Conservation (phyloP, 2,329 filamentous ascomycete genomes). For the Claviceps pazoutovae region DNA sequence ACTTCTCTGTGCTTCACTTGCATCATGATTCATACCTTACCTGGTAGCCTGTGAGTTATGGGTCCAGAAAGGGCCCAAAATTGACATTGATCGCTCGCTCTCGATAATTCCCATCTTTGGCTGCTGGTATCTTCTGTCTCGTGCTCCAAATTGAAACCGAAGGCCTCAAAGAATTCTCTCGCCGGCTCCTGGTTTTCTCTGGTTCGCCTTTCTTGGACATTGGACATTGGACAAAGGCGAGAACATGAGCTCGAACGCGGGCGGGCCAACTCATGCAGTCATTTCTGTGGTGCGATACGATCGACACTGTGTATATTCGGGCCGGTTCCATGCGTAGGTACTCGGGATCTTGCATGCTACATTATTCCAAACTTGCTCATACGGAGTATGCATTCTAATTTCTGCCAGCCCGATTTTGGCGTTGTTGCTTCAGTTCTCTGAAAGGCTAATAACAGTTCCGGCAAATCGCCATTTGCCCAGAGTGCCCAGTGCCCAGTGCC, state of each 20-base stretch:
- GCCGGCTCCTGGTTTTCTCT: constrained; percentile 31
- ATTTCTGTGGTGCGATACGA: constrained; percentile 38
- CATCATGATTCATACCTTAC: no score
- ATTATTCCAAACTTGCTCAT: no score
- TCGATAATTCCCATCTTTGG: constrained; percentile 19
- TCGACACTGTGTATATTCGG: constrained; percentile 35
- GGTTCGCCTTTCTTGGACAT: constrained; percentile 21
- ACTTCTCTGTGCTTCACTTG: background rate
- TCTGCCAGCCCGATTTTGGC: no score
- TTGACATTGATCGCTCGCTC: constrained; percentile 25
- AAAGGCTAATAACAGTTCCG: no score
- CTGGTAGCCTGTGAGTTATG: no score
- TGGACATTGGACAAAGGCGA: constrained; percentile 19
- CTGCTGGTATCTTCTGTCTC: constrained; percentile 26
- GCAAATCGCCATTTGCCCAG: no score
- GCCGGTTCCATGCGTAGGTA: constrained; percentile 36
- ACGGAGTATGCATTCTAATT: no score
- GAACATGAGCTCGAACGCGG: constrained; percentile 36
- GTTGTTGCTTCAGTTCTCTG: no score
- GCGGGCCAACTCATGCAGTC: constrained; percentile 35
- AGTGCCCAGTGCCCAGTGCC: no score
- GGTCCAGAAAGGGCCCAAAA: constrained; percentile 15
- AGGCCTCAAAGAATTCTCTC: constrained; percentile 36
- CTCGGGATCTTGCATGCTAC: constrained; percentile 32
- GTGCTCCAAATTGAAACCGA: constrained; percentile 36